These are phyloP conservation scores for Artomyces pyxidatus DNA, from an alignment of 768 basidiomycete species.

Conservation along the genomic window DNA sequence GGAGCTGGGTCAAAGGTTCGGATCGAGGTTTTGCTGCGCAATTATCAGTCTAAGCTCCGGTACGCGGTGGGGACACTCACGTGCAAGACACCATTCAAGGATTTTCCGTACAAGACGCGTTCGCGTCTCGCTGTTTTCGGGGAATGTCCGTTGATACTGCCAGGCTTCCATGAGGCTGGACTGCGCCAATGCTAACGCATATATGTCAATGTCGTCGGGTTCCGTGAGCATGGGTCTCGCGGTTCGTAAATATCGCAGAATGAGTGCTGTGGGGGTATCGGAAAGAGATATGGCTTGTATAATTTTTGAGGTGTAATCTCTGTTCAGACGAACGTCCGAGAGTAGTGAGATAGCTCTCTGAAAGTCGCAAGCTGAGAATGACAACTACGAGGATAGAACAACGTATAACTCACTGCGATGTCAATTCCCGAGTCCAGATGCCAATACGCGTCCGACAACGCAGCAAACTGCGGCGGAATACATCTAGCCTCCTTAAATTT, in stretches of 20 bases:
- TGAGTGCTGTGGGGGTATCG: constrained; percentile 40
- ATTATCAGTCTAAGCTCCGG: neutral
- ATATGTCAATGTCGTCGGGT: constrained; percentile 64
- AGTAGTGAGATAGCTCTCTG: constrained; percentile 68
- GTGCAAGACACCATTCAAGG: constrained; percentile 59
- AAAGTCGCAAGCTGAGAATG: neutral
- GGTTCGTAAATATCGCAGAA: constrained; percentile 68
- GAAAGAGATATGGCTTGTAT: constrained; percentile 52
- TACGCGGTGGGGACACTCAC: constrained; percentile 35
- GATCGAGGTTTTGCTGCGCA: constrained; percentile 27
- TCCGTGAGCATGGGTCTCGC: constrained; percentile 65
- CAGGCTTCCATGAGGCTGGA: constrained; percentile 63
- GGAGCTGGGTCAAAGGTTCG: constrained; percentile 48
- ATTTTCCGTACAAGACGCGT: constrained; percentile 48
- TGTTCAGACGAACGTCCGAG: constrained; percentile 64
- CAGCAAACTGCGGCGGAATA: constrained; percentile 69
- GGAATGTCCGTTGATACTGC: constrained; percentile 66
- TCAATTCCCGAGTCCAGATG: constrained; percentile 64
- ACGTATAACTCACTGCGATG: constrained; percentile 43
- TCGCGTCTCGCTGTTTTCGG: constrained; percentile 47
- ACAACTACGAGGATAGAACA: neutral
- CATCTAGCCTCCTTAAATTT: constrained; percentile 43
- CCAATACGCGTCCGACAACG: constrained; percentile 83
- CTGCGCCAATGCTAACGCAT: constrained; percentile 59
- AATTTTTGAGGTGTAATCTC: constrained; percentile 74